Percentiles rank a stretch among this genome's conserved stretches.
phyloP scores from a whole-genome alignment of 116 monocot species.

The Phalaenopsis hybrid region DNA sequence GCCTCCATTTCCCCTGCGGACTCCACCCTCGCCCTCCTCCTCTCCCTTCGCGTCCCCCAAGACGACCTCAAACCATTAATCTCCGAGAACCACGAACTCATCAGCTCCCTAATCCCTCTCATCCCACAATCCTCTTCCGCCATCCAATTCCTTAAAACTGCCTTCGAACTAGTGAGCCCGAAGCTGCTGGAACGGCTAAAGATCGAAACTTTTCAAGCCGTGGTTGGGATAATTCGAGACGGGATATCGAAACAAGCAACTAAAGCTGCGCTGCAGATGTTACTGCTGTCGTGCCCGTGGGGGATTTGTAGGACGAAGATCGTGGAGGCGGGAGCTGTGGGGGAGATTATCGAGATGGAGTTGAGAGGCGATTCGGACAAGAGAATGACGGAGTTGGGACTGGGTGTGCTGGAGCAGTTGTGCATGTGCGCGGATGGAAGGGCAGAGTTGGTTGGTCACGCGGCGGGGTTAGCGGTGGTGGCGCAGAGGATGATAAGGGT shows the following conservation, averaged over 20 bases:
- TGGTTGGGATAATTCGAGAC: conserved; percentile 6
- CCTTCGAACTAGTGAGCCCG: background rate
- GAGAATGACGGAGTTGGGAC: conserved; percentile 28
- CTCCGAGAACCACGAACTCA: conserved; percentile 12
- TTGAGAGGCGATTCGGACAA: conserved; percentile 11
- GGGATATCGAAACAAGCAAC: conserved; percentile 19
- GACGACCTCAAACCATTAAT: conserved; percentile 20
- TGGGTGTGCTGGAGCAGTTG: conserved; percentile 42
- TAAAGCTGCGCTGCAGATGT: conserved; percentile 28
- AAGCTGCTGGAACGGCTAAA: conserved; percentile 8
- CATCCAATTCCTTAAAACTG: conserved; percentile 28
- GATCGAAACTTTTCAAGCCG: conserved; percentile 8
- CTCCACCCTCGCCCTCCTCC: conserved; percentile 29
- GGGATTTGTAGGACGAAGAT: conserved; percentile 38
- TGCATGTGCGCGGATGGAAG: conserved; percentile 36
- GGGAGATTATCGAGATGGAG: conserved; percentile 43
- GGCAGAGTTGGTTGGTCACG: conserved; percentile 24
- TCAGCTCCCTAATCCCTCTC: conserved; percentile 18
- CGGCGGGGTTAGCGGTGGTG: conserved; percentile 37
- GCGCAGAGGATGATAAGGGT: conserved; percentile 28
- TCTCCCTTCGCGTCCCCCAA: no score
- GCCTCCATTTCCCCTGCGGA: conserved; percentile 20
- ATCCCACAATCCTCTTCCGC: conserved; percentile 27
- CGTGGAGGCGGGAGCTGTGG: conserved; percentile 35
- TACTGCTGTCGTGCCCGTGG: conserved; percentile 17